Base-by-base conservation (phyloP, 2,329 filamentous ascomycete genomes). In the Colletotrichum zoysiae region DNA sequence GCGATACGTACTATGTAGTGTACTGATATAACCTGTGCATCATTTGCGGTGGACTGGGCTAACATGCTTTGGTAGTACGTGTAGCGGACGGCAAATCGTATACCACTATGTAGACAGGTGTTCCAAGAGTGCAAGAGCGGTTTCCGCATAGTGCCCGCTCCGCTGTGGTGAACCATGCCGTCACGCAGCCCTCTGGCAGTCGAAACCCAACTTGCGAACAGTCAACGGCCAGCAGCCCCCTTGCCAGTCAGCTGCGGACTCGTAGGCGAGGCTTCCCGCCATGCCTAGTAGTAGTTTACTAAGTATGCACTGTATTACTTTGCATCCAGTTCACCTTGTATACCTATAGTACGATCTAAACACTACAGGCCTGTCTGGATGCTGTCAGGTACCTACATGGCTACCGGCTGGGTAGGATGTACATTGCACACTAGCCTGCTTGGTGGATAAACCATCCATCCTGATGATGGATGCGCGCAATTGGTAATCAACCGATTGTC, bases 401-500 rank as follows among this genome's bases (percentile, higher is more conserved):
- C 9, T 12, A 48, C 44, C 20, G 44, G 50, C 50, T 30, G 30
- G 23, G 5, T 4, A 30, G 30, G 30, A 30, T 30, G 30, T 30
- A 38, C 30, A 46, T 61, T 38, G 44, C 51, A 42, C 58, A 53
- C 58, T 63, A 68, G 53, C 65, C 58, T 51, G n/a, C 65, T 69
- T 16, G 67, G 38, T 42, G 61, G 48, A 46, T 55, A 38, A 64
- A 30, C 38, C 30, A 44, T 40, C 16, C 50, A 30, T 26, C 30
- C 30, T 30, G 30, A 30, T 46, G 56, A 67, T 51, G 46, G 67
- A 57, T 70, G 48, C 55, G 57, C 44, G 23, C 53, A 50, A 71
- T 64, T 71, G 69, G 65, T 71, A 71, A 71, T 68, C 69, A 71
- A 46, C 30, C 18, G 33, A 57, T 40, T 38, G n/a, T 18, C n/a